Base-by-base conservation (phyloP, 208 protist species). In the Acanthamoeba polyphaga region DNA sequence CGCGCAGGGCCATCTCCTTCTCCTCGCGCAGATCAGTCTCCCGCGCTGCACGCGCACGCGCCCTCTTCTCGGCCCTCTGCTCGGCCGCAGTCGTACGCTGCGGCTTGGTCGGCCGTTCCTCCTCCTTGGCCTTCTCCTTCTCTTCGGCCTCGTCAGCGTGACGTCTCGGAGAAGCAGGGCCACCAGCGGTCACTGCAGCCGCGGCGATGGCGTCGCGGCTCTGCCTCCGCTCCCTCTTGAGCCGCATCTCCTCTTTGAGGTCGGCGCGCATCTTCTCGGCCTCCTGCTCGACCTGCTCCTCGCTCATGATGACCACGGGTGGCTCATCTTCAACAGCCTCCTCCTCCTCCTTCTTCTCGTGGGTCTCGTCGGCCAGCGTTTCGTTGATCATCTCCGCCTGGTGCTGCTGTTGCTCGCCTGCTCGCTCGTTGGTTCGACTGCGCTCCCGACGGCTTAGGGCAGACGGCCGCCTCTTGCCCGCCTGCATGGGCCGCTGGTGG, bases 401-500 rank as follows among this genome's bases (percentile, higher is more conserved):
- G 7, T 66, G 60, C 60, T n/a, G 60, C 22, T 22, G 15, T 0
- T 0, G 60, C 3, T 66, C 22, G 60, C 13, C 78, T 29, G 78
- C 15, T 8, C 10, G 5, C 43, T 15, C 13, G 29, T n/a, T 46
- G 70, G 29, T 46, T 46, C 29, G 46, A 24, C 80, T 32, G 13
- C 53, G 80, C 51, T 62, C 51, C 19, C 80, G 80, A 12, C 46
- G 80, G 80, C 46, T 55, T 13, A 55, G 80, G 6, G 22, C 51
- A 1, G 80, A 64, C 32, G 80, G 80, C 51, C 80, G 19, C 32
- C 80, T 10, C 80, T 88, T 88, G 80, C 80, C 80, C 8, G 10
- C 8, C 51, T 88, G 80, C 80, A 88, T 88, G n/a, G 80, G 80
- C 1, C 80, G 80, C 51, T 88, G 46, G 80, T 88, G 51, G n/a